Evolutionary conservation across 2,329 filamentous ascomycete genomes (phyloP).

Genomic region (Xylaria sp.): DNA sequence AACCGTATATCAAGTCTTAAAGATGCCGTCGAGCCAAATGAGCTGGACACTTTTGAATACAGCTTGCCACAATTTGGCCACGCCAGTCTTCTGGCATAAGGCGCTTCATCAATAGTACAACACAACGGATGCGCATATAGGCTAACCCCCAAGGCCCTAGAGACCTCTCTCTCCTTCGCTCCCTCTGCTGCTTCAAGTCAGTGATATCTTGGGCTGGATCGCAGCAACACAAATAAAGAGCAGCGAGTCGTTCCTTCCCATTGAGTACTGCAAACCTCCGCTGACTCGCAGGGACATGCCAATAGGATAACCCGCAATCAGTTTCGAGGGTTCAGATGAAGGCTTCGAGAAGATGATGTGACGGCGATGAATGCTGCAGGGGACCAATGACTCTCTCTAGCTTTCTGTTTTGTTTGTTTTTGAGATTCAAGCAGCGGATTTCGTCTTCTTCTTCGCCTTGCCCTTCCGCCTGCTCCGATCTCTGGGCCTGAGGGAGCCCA

Average conservation of each 20-base stretch:
- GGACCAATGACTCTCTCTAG: too few species aligned
- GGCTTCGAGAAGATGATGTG: too few species aligned
- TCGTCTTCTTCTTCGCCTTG: constrained; percentile 76
- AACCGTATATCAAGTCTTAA: neutral
- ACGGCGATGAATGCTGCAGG: too few species aligned
- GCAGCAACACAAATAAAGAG: neutral
- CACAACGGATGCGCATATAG: neutral
- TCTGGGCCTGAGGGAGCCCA: constrained; percentile 88
- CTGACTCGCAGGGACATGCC: neutral
- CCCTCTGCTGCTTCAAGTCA: neutral
- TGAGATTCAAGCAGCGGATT: constrained; percentile 42
- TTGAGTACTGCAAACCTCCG: neutral
- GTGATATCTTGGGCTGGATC: neutral
- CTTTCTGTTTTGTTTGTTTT: too few species aligned
- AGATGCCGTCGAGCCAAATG: neutral
- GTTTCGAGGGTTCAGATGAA: neutral
- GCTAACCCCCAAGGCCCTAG: neutral
- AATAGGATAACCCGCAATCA: neutral
- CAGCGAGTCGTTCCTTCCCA: neutral
- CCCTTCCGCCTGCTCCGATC: constrained; percentile 87
- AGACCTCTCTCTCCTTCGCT: neutral
- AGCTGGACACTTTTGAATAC: neutral
- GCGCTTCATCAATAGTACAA: neutral
- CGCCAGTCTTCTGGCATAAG: neutral
- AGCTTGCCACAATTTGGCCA: neutral